A percentile compares a stretch with the other conserved stretches of the same genome.
These are phyloP conservation scores for Fistulifera pelliculosa DNA, from an alignment of 108 stramenopile genomes.

Conservation along the genomic window DNA sequence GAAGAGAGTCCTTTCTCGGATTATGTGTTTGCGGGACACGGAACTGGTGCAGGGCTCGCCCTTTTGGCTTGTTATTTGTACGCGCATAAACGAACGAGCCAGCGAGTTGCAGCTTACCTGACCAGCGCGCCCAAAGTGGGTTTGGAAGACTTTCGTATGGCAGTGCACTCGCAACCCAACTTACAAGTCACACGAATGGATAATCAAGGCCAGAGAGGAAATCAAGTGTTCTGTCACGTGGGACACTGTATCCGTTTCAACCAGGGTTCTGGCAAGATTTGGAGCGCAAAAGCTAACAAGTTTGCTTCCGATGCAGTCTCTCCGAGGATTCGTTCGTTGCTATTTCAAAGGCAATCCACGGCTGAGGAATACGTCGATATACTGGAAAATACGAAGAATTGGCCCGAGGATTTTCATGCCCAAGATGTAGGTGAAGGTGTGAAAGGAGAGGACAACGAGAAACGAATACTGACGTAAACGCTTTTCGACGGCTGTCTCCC, in stretches of 20 bases:
- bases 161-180: constrained; percentile 60
- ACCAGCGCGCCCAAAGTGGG: constrained; percentile 64
- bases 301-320: neutral
- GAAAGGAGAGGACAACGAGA: constrained; percentile 3
- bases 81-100: constrained; percentile 39
- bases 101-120: constrained; percentile 44
- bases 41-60: constrained; percentile 58
- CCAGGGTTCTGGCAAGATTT: neutral
- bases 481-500: neutral
- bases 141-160: constrained; percentile 42
- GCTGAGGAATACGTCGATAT: neutral
- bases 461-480: neutral
- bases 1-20: constrained; percentile 72
- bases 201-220: constrained; percentile 26
- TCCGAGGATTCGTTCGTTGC: neutral
- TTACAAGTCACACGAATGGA: constrained; percentile 56
- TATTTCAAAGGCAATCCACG: too few species aligned
- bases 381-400: neutral
- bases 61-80: constrained; percentile 55
- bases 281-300: neutral
- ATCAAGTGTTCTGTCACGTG: constrained; percentile 31
- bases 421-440: constrained; percentile 3
- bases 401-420: neutral
- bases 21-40: constrained; percentile 65
- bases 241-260: constrained; percentile 32